These are phyloP conservation scores for Fusarium oligoseptatum DNA, from an alignment of 2,329 filamentous ascomycete species.

Conservation along the genomic window DNA sequence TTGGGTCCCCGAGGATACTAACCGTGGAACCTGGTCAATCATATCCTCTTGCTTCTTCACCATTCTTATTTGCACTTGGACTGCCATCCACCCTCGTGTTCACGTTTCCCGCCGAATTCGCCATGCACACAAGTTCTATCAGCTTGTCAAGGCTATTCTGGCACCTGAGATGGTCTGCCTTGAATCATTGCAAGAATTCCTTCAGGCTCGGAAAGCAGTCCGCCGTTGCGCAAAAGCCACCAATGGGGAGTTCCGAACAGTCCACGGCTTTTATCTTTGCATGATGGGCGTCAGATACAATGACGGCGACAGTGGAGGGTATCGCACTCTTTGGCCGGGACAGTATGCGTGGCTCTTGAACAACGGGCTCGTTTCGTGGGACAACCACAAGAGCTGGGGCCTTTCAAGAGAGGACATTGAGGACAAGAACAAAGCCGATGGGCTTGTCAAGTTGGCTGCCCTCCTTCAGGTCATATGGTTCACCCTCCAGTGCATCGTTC, in stretches of 20 bases:
- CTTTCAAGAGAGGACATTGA: constrained; percentile 6
- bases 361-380: constrained; percentile 6
- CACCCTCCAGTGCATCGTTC: constrained; percentile 9
- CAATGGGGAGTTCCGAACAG: not conserved
- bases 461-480: constrained; percentile 20
- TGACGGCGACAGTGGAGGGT: not conserved
- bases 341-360: constrained; percentile 21
- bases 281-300: constrained; percentile 11
- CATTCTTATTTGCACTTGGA: constrained; percentile 16
- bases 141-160: not conserved
- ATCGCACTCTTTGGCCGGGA: not conserved
- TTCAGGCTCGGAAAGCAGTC: constrained; percentile 13
- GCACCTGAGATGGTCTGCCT: constrained; percentile 8
- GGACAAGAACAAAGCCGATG: constrained; percentile 23
- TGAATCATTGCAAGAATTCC: constrained; percentile 5
- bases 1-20: not conserved
- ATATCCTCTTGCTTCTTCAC: constrained; percentile 14
- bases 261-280: constrained; percentile 8
- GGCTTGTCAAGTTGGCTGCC: constrained; percentile 12
- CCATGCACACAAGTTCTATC: constrained; percentile 5
- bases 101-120: constrained; percentile 5
- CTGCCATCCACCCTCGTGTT: constrained; percentile 6
- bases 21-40: constrained; percentile 7
- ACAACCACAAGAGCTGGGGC: constrained; percentile 1
- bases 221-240: not conserved